A percentile compares a stretch with the other conserved stretches of the same genome.
Conservation (phyloP, 495 filamentous ascomycete species). For the Penicillium desertorum region DNA sequence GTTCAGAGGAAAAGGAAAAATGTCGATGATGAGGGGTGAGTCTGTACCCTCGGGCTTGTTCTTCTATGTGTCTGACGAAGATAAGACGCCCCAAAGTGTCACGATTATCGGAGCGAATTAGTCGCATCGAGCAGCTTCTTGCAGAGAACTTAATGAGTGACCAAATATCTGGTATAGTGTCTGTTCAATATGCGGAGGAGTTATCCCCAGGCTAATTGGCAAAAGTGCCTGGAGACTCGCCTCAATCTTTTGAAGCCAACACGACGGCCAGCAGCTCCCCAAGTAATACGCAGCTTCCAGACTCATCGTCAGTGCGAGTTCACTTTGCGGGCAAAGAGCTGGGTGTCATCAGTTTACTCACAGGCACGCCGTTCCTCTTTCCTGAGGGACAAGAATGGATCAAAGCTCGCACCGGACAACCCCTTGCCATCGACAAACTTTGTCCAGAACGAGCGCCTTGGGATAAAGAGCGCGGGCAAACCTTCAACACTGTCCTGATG, state of each 20-base stretch:
- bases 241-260: conserved; percentile 7
- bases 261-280: conserved; percentile 25
- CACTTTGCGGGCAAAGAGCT: conserved; percentile 52
- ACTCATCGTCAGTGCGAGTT: conserved; percentile 40
- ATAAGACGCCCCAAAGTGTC: conserved; percentile 32
- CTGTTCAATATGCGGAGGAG: not conserved
- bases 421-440: conserved; percentile 37
- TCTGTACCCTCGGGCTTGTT: not conserved
- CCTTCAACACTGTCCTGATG: conserved; percentile 26
- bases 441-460: conserved; percentile 34
- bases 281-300: conserved; percentile 18
- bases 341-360: conserved; percentile 46
- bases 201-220: not conserved
- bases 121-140: conserved; percentile 43
- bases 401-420: conserved; percentile 45
- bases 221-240: conserved; percentile 13
- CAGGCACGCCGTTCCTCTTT: conserved; percentile 48
- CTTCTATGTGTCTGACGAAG: conserved; percentile 1
- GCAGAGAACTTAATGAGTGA: conserved; percentile 32
- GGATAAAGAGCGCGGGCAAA: conserved; percentile 37
- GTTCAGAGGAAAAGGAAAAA: conserved; percentile 38
- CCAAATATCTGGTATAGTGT: conserved; percentile 22
- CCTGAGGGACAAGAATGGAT: conserved; percentile 49
- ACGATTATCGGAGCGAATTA: conserved; percentile 40
- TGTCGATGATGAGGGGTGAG: conserved; percentile 26